Conservation (phyloP, 441 rosid genomes). For the Viola pubescens region DNA sequence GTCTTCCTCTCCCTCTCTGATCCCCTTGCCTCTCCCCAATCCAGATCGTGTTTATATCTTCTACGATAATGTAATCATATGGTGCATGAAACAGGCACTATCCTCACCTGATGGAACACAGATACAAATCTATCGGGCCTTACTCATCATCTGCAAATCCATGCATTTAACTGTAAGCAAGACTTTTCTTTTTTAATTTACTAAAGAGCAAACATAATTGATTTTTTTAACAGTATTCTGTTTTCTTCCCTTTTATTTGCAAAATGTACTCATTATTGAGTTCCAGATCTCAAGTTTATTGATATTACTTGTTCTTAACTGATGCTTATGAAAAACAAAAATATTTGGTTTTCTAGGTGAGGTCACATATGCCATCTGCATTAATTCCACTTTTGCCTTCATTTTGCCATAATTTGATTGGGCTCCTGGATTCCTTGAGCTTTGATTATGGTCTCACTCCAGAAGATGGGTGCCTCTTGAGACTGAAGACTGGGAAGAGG, state of each 20-base stretch:
- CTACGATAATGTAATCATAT: conserved; percentile 9
- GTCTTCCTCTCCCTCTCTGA: conserved; percentile 14
- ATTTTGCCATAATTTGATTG: conserved; percentile 44
- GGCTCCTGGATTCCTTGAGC: conserved; percentile 55
- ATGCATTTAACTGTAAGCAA: conserved; percentile 65
- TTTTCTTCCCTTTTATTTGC: neutral
- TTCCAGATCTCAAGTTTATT: too few relatives aligned
- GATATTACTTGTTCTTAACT: too few relatives aligned
- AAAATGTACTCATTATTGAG: too few relatives aligned
- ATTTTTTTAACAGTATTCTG: neutral
- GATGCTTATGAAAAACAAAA: too few relatives aligned
- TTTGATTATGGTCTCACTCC: conserved; percentile 33
- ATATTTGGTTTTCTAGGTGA: conserved; percentile 41
- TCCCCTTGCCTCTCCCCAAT: conserved; percentile 7
- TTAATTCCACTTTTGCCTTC: conserved; percentile 51
- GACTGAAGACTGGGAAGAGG: conserved; percentile 73
- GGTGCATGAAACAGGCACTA: conserved; percentile 45
- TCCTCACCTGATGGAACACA: conserved; percentile 26
- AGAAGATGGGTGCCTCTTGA: conserved; percentile 38
- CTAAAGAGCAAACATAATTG: too few relatives aligned
- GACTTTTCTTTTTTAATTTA: conserved; percentile 4
- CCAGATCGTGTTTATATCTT: conserved; percentile 16
- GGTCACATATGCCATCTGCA: conserved; percentile 73
- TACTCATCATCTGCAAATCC: conserved; percentile 70
- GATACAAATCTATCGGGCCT: conserved; percentile 46